Base-by-base conservation (phyloP, 768 basidiomycete species). In the Hygrocybe coccinea region DNA sequence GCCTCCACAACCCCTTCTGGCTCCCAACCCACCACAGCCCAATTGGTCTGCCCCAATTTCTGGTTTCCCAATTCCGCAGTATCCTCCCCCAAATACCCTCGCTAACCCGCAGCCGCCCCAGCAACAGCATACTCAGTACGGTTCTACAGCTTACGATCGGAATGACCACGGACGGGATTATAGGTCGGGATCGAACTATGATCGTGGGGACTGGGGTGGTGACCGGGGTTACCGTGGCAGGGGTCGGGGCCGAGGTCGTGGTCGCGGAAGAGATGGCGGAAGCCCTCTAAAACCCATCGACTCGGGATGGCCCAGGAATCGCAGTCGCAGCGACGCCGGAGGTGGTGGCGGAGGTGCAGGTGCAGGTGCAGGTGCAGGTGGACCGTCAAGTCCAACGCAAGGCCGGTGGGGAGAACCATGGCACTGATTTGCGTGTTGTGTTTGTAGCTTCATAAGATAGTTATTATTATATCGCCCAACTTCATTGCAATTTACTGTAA, bases 271-370 rank as follows among this genome's bases (percentile, higher is more conserved):
- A 29, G 60, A 69, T 19, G 67, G 64, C 35, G 64, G 65, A 33
- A 60, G 59, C 48, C 57, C 71, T 36, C 61, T 65, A 29, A 73
- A 71, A 39, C 69, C 80, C 35, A 69, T 78, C 15, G 85, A 87
- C 61, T 75, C 80, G 33, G 82, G 82, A 1, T 86, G 84, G 84
- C 78, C 79, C 14, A 57, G 59, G 54, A 39, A 41, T 44, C 75
- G 81, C 43, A 69, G 70, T 55, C 68, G 71, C n/a, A 70, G 70
- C 58, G 68, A 66, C 53, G 67, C 70, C 24, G 65, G 65, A 47
- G 51, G 50, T 39, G 63, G 56, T 34, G 61, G 66, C 11, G 34
- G 29, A 7, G 51, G 39, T n/a, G n/a, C n/a, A n/a, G n/a, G n/a
- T n/a, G n/a, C n/a, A 7, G 36, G 53, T 25, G 38, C 56, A 36